Conservation (phyloP, 106 monocot genomes). For the Iris macrosiphon region DNA sequence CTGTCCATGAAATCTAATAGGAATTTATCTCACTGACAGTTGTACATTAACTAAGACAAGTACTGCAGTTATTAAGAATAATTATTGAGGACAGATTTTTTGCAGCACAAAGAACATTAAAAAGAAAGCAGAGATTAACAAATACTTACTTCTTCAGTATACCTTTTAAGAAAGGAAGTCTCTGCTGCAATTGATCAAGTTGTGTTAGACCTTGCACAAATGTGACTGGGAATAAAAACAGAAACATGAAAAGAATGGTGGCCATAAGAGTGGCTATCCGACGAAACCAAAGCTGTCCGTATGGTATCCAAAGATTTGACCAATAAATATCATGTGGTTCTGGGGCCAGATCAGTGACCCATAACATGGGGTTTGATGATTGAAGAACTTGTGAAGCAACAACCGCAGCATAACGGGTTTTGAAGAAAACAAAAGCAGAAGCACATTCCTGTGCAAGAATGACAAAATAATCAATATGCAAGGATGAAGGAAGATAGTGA, state of each 20-base stretch:
- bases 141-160: conserved; percentile 77
- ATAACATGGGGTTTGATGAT: conserved; percentile 90
- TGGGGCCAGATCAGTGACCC: conserved; percentile 87
- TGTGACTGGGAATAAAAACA: conserved; percentile 80
- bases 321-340: conserved; percentile 91
- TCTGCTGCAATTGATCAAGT: conserved; percentile 65
- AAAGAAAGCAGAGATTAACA: not conserved
- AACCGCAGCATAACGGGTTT: conserved; percentile 76
- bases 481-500: not conserved
- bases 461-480: not conserved
- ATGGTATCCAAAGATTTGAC: conserved; percentile 98
- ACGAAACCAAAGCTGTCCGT: conserved; percentile 81
- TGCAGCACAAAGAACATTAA: no score
- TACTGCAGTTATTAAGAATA: no score
- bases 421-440: conserved; percentile 93
- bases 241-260: conserved; percentile 66
- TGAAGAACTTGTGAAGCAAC: conserved; percentile 81
- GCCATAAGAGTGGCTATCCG: conserved; percentile 66
- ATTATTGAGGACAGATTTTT: no score
- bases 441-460: conserved; percentile 60
- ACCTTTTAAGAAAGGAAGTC: conserved; percentile 65
- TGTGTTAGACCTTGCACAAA: conserved; percentile 86
- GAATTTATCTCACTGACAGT: no score
- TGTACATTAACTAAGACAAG: no score
- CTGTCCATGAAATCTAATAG: no score